phyloP scores from a whole-genome alignment of 257 asterid species.

The Anisodus tanguticus region DNA sequence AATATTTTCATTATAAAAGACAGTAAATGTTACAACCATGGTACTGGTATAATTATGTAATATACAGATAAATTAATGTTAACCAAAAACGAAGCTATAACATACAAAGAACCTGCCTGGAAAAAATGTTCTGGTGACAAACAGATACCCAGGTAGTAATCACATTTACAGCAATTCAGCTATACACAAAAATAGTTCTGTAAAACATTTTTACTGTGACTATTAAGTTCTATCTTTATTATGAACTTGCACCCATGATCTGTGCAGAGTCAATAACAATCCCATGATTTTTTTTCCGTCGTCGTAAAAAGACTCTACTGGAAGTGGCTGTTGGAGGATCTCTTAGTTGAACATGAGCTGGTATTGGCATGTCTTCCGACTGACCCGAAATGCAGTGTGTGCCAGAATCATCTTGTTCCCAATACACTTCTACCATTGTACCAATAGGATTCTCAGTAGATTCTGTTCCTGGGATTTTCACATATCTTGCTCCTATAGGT shows the following conservation, averaged over 20 bases:
- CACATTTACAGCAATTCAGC: background rate
- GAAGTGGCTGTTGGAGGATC: constrained; percentile 45
- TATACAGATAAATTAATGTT: background rate
- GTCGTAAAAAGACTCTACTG: constrained; percentile 36
- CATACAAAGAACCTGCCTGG: background rate
- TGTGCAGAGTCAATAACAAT: constrained; percentile 79
- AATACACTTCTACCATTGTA: constrained; percentile 75
- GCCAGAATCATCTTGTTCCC: constrained; percentile 95
- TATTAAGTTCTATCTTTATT: background rate
- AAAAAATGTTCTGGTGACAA: background rate
- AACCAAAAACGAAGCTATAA: background rate
- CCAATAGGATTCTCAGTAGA: constrained; percentile 60
- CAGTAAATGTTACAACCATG: background rate
- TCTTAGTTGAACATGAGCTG: constrained; percentile 54
- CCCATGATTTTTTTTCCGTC: constrained; percentile 49
- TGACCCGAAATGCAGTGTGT: constrained; percentile 77
- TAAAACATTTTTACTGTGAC: background rate
- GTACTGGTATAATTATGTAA: background rate
- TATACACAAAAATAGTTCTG: background rate
- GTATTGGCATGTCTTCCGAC: constrained; percentile 64
- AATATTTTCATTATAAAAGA: background rate
- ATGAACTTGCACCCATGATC: constrained; percentile 34
- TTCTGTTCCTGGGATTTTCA: constrained; percentile 79
- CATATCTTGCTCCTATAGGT: constrained; percentile 78
- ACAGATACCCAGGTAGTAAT: background rate